Conservation (phyloP, 345 rosid species). For the Turritis glabra region DNA sequence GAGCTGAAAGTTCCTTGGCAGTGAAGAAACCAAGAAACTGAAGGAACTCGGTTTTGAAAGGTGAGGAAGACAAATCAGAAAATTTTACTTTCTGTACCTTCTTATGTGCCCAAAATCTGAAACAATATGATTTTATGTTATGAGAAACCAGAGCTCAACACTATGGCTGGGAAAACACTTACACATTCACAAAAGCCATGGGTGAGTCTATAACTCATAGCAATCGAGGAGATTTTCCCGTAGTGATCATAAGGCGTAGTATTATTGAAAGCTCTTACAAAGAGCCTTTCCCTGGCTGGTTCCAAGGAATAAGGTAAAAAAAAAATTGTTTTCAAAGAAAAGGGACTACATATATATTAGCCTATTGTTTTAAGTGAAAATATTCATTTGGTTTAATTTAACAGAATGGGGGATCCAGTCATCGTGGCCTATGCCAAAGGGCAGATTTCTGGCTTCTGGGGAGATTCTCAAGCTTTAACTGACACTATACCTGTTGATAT, state of each 20-base stretch:
- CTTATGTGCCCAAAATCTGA: no score
- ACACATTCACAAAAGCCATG: slow-evolving; percentile 91
- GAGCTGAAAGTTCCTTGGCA: slow-evolving; percentile 32
- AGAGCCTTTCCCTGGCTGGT: slow-evolving; percentile 91
- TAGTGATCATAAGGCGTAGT: slow-evolving; percentile 67
- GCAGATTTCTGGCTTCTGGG: slow-evolving; percentile 35
- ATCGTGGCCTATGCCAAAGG: slow-evolving; percentile 44
- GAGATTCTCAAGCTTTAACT: slow-evolving; percentile 15
- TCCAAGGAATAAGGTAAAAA: slow-evolving; percentile 56
- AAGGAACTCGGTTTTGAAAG: slow-evolving; percentile 45
- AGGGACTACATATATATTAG: no score
- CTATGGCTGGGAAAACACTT: slow-evolving; percentile 84
- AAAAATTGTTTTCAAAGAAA: background rate
- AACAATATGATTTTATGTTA: background rate
- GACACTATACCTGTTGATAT: slow-evolving; percentile 42
- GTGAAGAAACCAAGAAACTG: slow-evolving; percentile 30
- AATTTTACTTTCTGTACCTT: background rate
- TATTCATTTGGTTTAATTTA: no score
- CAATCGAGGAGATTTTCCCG: slow-evolving; percentile 48
- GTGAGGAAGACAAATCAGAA: slow-evolving; percentile 11
- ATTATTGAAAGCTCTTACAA: slow-evolving; percentile 66
- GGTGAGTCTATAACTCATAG: slow-evolving; percentile 64
- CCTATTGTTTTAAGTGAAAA: no score
- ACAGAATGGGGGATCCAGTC: slow-evolving; percentile 44
- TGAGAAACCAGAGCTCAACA: slow-evolving; percentile 53